Evolutionary conservation across 768 basidiomycete genomes (phyloP), one percentile per base, ranked within the genome.

Genomic region (Mycena rosella): DNA sequence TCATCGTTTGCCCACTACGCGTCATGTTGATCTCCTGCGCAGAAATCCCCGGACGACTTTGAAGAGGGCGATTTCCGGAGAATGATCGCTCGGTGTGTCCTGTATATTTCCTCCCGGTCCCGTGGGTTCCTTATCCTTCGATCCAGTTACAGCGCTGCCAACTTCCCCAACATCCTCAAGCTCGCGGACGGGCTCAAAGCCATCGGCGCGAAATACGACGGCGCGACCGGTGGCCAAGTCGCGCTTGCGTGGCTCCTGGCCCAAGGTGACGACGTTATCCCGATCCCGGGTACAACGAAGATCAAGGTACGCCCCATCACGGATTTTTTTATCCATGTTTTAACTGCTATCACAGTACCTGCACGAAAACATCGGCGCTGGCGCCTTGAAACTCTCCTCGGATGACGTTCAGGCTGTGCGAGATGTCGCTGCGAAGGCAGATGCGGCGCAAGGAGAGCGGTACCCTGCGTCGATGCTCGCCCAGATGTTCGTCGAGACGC

Each of bases 241-340:
- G 71, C 81, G 1, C 79, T 89, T n/a, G 86, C 85, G 2, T 87
- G 83, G 85, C 66, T 87, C 4, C 80, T 87, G 20, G 81, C 81
- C 0, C 84, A 86, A 74, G 84, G 85, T 3, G 71, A 79, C 17
- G 81, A 85, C 57, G 68, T 87, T 60, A 81, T 86, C 66, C 80
- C 85, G 6, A 85, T 87, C 68, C 85, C 86, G 2, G 86, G 84
- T 3, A 85, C 85, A 4, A 83, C 78, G 55, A 81, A 76, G 34
- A 74, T 83, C 70, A 78, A 79, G 74, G 79, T 80, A 29, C 45
- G 40, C 15, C 32, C 11, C 38, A 14, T 15, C 38, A 3, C 38
- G 3, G 3, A 7, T 6, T 1, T 40, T 5, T 17, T 18, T 36
- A n/a, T 15, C 13, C 49, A 34, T 20, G 3, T 20, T 3, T 32